A percentile compares a stretch with the other conserved stretches of the same genome.
phyloP scores from a whole-genome alignment of 208 protist species.

The Novymonas esmeraldas region DNA sequence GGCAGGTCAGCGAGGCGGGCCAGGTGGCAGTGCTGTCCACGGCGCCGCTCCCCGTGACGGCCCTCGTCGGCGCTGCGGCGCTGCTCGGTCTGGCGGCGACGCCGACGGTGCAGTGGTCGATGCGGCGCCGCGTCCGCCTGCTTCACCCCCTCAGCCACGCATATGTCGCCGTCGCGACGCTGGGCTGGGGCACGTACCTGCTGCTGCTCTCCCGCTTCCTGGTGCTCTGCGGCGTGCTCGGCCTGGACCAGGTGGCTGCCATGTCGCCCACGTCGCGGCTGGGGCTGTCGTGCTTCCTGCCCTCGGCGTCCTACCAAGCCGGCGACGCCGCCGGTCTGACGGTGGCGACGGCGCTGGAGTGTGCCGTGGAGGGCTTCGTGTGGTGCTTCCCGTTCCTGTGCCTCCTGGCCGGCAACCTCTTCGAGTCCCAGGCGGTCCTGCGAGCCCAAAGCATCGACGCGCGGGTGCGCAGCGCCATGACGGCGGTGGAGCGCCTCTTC shows the following conservation, averaged over 20 bases:
- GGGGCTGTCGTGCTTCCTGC: constrained; percentile 26
- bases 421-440: constrained; percentile 42
- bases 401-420: constrained; percentile 48
- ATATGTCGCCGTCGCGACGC: constrained; percentile 64
- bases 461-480: constrained; percentile 26
- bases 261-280: constrained; percentile 20
- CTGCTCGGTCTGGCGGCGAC: constrained; percentile 51
- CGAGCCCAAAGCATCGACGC: constrained; percentile 12
- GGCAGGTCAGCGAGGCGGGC: constrained; percentile 1
- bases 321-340: constrained; percentile 1
- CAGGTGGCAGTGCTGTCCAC: constrained; percentile 33
- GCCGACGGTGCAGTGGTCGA: constrained; percentile 65
- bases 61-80: constrained; percentile 36
- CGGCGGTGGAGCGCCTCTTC: constrained; percentile 28
- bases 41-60: constrained; percentile 15
- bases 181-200: constrained; percentile 65
- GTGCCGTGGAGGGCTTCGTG: constrained; percentile 56
- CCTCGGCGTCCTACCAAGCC: constrained; percentile 13
- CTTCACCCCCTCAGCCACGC: constrained; percentile 43
- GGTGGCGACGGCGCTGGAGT: constrained; percentile 32
- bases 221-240: constrained; percentile 29
- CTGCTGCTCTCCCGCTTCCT: constrained; percentile 36
- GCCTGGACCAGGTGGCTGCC: constrained; percentile 14
- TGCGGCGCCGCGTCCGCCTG: constrained; percentile 48
- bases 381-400: constrained; percentile 50